These are phyloP conservation scores for Centella asiatica DNA, from an alignment of 129 eudicot genomes.

Conservation along the genomic window DNA sequence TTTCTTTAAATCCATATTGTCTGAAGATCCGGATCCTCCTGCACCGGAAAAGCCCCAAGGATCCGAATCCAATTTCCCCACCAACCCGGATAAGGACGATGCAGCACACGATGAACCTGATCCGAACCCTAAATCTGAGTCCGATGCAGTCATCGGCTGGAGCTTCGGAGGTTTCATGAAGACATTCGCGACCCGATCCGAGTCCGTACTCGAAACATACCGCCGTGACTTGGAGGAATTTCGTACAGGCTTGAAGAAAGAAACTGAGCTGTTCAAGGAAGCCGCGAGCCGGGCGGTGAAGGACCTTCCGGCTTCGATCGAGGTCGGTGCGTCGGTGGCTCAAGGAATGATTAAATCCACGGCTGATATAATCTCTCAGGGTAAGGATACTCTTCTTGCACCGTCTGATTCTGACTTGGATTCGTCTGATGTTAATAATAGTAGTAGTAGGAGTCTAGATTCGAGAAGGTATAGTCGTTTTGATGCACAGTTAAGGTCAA, in stretches of 20 bases:
- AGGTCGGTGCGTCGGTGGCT: slow-evolving; percentile 64
- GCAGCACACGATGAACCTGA: slow-evolving; percentile 11
- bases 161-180: slow-evolving; percentile 70
- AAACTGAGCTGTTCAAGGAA: slow-evolving; percentile 60
- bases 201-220: slow-evolving; percentile 70
- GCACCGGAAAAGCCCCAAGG: slow-evolving; percentile 4
- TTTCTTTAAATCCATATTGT: slow-evolving; percentile 77
- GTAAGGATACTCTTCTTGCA: slow-evolving; percentile 37
- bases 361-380: slow-evolving; percentile 53
- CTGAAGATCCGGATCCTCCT: slow-evolving; percentile 68
- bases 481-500: slow-evolving; percentile 49
- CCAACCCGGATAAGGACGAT: background rate
- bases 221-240: slow-evolving; percentile 81
- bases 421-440: slow-evolving; percentile 16
- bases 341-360: slow-evolving; percentile 58
- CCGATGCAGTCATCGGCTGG: slow-evolving; percentile 36
- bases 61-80: slow-evolving; percentile 6
- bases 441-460: slow-evolving; percentile 15
- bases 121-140: slow-evolving; percentile 16
- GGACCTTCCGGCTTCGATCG: slow-evolving; percentile 75
- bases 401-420: slow-evolving; percentile 35
- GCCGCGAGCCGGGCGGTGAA: slow-evolving; percentile 82
- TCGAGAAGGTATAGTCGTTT: slow-evolving; percentile 53
- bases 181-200: slow-evolving; percentile 54
- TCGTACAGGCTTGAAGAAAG: slow-evolving; percentile 59